phyloP scores from a whole-genome alignment of 202 grass and related monocot species.

The Panicum virgatum region DNA sequence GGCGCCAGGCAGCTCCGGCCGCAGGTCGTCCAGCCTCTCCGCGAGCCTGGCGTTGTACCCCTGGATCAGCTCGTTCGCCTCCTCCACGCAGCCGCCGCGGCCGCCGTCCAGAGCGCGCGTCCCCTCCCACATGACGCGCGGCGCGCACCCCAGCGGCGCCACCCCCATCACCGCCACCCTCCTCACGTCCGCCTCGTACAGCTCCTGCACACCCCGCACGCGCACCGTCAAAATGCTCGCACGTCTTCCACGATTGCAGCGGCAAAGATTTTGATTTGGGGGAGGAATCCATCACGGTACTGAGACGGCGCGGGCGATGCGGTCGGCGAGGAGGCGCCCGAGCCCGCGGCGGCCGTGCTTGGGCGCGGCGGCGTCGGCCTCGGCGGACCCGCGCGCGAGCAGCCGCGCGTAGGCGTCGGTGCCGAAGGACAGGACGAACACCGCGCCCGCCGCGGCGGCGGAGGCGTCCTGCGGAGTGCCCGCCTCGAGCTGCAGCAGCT shows the following conservation, averaged over 20 bases:
- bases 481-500: conserved; percentile 52
- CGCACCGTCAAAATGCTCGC: too few relatives aligned
- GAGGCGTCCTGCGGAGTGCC: conserved; percentile 6
- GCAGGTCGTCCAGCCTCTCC: conserved; percentile 39
- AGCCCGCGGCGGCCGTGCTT: too few relatives aligned
- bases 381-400: conserved; percentile 33
- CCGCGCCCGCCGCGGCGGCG: conserved; percentile 14
- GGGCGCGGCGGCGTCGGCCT: conserved; percentile 43
- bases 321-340: conserved; percentile 48
- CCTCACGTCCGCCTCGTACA: conserved; percentile 63
- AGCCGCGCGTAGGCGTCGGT: conserved; percentile 57
- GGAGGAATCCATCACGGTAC: too few relatives aligned
- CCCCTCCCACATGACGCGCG: conserved; percentile 60
- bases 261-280: too few relatives aligned
- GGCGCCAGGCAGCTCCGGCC: conserved; percentile 39
- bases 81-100: conserved; percentile 55
- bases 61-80: conserved; percentile 69
- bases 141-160: conserved; percentile 68
- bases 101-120: neutral
- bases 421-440: conserved; percentile 71
- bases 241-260: too few relatives aligned
- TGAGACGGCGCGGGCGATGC: conserved; percentile 47
- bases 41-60: conserved; percentile 57
- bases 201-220: conserved; percentile 48
- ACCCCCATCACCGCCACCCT: conserved; percentile 67